Conservation (phyloP, 164 flowering plant species). For the Tetracentron sinense region DNA sequence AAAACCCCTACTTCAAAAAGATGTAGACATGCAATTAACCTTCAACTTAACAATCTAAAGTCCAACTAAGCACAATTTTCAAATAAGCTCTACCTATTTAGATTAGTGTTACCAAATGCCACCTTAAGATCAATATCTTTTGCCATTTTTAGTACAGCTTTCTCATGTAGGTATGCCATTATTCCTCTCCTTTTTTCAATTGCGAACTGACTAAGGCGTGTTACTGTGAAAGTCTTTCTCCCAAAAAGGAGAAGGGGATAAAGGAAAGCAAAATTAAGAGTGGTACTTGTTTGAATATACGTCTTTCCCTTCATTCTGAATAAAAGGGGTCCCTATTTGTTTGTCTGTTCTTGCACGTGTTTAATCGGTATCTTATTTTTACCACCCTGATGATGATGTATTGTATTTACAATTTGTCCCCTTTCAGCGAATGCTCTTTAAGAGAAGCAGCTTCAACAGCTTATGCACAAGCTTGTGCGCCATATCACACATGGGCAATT, state of each 20-base stretch:
- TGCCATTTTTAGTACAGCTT: too few species aligned
- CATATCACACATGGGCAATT: constrained; percentile 82
- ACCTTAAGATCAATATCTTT: too few species aligned
- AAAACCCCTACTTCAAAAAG: too few species aligned
- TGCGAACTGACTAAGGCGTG: neutral
- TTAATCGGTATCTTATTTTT: neutral
- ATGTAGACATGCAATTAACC: too few species aligned
- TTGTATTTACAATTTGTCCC: neutral
- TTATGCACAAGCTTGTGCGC: constrained; percentile 78
- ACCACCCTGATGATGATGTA: neutral
- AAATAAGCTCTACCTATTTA: too few species aligned
- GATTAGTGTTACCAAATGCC: too few species aligned
- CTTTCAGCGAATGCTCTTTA: constrained; percentile 50
- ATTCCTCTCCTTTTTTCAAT: neutral
- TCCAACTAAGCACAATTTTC: too few species aligned
- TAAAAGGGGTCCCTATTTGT: too few species aligned
- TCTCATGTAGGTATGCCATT: neutral
- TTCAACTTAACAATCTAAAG: too few species aligned
- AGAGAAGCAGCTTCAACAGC: constrained; percentile 82
- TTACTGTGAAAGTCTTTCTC: neutral
- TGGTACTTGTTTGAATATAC: neutral
- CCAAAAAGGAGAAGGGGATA: neutral
- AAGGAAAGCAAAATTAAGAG: neutral
- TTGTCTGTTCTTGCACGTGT: neutral
- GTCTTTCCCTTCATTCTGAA: neutral